phyloP scores from a whole-genome alignment of 179 eudicot species.

The Camellia oleifera region DNA sequence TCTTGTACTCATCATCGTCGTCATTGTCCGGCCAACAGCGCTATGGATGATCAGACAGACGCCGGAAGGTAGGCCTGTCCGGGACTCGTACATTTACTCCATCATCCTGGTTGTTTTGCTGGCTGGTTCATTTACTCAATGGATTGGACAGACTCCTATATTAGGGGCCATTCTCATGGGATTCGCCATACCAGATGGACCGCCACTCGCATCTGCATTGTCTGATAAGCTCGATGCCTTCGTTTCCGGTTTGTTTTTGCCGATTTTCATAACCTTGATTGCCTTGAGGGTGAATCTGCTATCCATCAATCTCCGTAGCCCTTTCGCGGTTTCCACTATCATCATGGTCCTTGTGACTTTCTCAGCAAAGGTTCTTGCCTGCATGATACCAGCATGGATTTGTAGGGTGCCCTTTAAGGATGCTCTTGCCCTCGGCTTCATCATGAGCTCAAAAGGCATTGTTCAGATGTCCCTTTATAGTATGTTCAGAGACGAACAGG shows the following conservation, averaged over 20 bases:
- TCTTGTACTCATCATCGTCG: conserved; percentile 9
- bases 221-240: conserved; percentile 40
- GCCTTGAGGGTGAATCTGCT: conserved; percentile 33
- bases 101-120: conserved; percentile 22
- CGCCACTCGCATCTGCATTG: conserved; percentile 41
- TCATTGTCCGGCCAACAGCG: conserved; percentile 29
- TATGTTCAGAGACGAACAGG: conserved; percentile 30
- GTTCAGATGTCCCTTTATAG: conserved; percentile 32
- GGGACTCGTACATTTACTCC: conserved; percentile 15
- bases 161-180: conserved; percentile 39
- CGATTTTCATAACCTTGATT: conserved; percentile 32
- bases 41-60: conserved; percentile 32
- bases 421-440: conserved; percentile 45
- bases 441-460: conserved; percentile 52
- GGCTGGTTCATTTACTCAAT: conserved; percentile 18
- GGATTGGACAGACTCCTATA: conserved; percentile 18
- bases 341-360: conserved; percentile 15
- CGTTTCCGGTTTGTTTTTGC: conserved; percentile 34
- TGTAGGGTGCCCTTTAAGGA: conserved; percentile 35
- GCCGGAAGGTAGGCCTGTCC: conserved; percentile 40
- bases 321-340: background rate
- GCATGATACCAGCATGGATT: conserved; percentile 31
- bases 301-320: background rate
- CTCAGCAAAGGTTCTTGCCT: conserved; percentile 21
- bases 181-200: conserved; percentile 36